Conservation (phyloP, 305 asterid species). For the Solanum hybrid region DNA sequence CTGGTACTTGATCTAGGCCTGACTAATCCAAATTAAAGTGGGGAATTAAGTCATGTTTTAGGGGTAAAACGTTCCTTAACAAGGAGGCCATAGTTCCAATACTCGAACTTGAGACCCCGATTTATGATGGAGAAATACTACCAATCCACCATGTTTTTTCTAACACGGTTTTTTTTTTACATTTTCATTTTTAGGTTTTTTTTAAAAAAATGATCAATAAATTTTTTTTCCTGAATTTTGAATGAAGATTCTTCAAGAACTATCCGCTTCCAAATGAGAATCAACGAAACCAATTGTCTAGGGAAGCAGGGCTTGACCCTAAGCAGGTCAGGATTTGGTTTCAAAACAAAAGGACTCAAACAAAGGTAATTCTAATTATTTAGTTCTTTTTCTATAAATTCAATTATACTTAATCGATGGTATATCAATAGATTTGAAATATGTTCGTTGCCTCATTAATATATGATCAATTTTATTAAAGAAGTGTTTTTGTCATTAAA, state of each 20-base stretch:
- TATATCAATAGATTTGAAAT: no score
- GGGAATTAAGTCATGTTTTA: neutral
- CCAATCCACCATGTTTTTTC: neutral
- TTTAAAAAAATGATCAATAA: neutral
- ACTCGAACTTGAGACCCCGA: neutral
- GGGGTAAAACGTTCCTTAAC: neutral
- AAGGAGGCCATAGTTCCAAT: neutral
- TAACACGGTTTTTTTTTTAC: no score
- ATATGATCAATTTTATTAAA: no score
- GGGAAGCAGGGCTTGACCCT: constrained; percentile 48
- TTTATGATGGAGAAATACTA: no score
- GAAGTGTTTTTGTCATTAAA: no score
- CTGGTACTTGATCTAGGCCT: neutral
- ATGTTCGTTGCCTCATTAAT: no score
- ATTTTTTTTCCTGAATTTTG: neutral
- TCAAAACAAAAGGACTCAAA: constrained; percentile 70
- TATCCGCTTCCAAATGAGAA: constrained; percentile 56
- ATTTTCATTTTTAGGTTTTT: neutral
- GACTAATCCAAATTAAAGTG: neutral
- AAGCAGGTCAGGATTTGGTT: constrained; percentile 70
- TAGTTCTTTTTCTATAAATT: neutral
- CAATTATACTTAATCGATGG: neutral
- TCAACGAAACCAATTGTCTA: constrained; percentile 45
- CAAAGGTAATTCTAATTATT: constrained; percentile 35
- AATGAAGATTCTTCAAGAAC: constrained; percentile 47